A percentile compares a stretch with the other conserved stretches of the same genome.
Evolutionary conservation across 371 early-diverging fungal species (phyloP).

Genomic region (Apophysomyces ossiformis): DNA sequence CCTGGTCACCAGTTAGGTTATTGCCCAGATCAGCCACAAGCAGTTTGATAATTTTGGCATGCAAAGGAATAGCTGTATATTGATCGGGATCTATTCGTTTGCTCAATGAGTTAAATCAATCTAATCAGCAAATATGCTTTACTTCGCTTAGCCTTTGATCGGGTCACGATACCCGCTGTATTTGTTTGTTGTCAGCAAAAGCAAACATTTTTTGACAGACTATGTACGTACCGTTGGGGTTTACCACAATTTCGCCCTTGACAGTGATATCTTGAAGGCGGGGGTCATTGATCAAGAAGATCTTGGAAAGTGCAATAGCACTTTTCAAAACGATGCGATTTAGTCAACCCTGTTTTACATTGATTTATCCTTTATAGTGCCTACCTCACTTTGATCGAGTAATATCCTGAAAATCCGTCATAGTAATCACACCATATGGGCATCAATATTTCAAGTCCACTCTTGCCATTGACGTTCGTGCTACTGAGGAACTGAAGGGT

Average conservation of each 20-base stretch:
- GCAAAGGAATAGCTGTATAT: constrained; percentile 76
- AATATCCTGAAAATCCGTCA: constrained; percentile 76
- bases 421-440: constrained; percentile 79
- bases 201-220: not conserved
- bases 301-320: constrained; percentile 77
- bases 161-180: constrained; percentile 57
- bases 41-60: constrained; percentile 83
- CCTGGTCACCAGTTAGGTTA: constrained; percentile 47
- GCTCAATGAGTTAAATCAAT: not conserved
- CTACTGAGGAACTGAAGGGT: constrained; percentile 70
- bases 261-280: constrained; percentile 71
- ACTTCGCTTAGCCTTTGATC: constrained; percentile 62
- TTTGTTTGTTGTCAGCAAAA: not conserved
- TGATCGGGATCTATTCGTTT: constrained; percentile 72
- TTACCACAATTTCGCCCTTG: constrained; percentile 81
- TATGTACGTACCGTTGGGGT: constrained; percentile 58
- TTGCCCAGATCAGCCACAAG: constrained; percentile 76
- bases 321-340: constrained; percentile 36
- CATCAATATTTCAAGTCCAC: constrained; percentile 73
- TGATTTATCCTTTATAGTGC: not conserved
- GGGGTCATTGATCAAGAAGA: constrained; percentile 71
- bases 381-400: constrained; percentile 78
- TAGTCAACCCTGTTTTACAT: not conserved
- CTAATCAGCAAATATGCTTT: constrained; percentile 14
- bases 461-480: constrained; percentile 55